These are phyloP conservation scores for Hymenoscyphus repandus DNA, from an alignment of 2,329 filamentous ascomycete genomes.

Conservation along the genomic window DNA sequence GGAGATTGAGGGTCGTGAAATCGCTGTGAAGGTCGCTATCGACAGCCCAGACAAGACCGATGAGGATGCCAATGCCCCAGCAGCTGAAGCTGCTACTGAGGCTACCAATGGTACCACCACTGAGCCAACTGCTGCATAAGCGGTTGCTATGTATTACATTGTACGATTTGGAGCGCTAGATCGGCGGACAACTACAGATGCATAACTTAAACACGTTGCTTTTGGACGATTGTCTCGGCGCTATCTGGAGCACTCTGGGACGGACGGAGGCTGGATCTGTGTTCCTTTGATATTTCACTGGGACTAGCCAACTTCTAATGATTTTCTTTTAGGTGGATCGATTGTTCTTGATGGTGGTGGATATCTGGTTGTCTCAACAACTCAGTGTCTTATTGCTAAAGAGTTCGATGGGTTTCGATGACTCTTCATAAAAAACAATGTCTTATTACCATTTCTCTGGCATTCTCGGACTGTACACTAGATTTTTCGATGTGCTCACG, in stretches of 20 bases:
- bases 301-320: slow-evolving; percentile 23
- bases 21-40: slow-evolving; percentile 99
- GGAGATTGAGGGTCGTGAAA: slow-evolving; percentile 97
- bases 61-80: slow-evolving; percentile 68
- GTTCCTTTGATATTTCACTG: slow-evolving; percentile 19
- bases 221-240: slow-evolving; percentile 23
- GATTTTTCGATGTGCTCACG: slow-evolving; percentile 31
- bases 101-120: slow-evolving; percentile 51
- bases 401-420: slow-evolving; percentile 29
- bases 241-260: slow-evolving; percentile 17
- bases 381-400: slow-evolving; percentile 19
- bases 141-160: slow-evolving; percentile 28
- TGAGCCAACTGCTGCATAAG: slow-evolving; percentile 31
- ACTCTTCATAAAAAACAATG: slow-evolving; percentile 31
- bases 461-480: slow-evolving; percentile 35
- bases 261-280: slow-evolving; percentile 14
- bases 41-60: slow-evolving; percentile 96
- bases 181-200: slow-evolving; percentile 21
- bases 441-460: slow-evolving; percentile 35
- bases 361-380: slow-evolving; percentile 23
- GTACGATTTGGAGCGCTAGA: slow-evolving; percentile 25
- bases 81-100: slow-evolving; percentile 39
- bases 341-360: slow-evolving; percentile 18
- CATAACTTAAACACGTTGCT: slow-evolving; percentile 24
- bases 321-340: slow-evolving; percentile 30